phyloP scores from a whole-genome alignment of 768 basidiomycete species.

The Panellus pusillus region DNA sequence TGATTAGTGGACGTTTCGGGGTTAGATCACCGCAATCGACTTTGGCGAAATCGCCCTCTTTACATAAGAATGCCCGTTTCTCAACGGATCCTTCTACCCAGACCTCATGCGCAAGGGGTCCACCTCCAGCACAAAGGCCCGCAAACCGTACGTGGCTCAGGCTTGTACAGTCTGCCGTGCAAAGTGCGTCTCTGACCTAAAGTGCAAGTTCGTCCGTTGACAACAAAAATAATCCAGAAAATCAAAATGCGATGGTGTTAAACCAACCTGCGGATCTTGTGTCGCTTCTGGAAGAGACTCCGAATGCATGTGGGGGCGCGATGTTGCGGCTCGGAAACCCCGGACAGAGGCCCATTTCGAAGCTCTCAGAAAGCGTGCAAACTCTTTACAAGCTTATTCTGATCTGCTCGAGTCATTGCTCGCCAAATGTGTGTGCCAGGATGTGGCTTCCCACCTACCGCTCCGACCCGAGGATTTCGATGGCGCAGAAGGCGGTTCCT shows the following conservation, averaged over 20 bases:
- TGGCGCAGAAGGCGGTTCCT: conserved; percentile 3
- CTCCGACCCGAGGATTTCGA: conserved; percentile 2
- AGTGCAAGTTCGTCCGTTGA: not conserved
- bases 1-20: too few relatives aligned
- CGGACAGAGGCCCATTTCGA: conserved; percentile 20
- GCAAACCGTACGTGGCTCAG: conserved; percentile 4
- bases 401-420: conserved; percentile 8
- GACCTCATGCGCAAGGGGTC: not conserved
- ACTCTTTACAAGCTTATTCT: conserved; percentile 11
- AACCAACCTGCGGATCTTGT: conserved; percentile 19
- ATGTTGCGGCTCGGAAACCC: conserved; percentile 1
- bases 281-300: conserved; percentile 4
- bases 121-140: not conserved
- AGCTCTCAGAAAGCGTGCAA: conserved; percentile 11
- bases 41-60: too few relatives aligned
- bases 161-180: conserved; percentile 7
- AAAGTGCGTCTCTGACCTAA: not conserved
- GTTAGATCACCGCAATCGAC: not conserved
- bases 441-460: conserved; percentile 9
- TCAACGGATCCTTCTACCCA: not conserved
- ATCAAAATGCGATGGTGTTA: conserved; percentile 20
- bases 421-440: conserved; percentile 15
- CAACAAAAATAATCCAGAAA: conserved; percentile 4
- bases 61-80: too few relatives aligned
- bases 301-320: conserved; percentile 18